Conservation (phyloP, 2,329 filamentous ascomycete species). For the Thelonectria olida region DNA sequence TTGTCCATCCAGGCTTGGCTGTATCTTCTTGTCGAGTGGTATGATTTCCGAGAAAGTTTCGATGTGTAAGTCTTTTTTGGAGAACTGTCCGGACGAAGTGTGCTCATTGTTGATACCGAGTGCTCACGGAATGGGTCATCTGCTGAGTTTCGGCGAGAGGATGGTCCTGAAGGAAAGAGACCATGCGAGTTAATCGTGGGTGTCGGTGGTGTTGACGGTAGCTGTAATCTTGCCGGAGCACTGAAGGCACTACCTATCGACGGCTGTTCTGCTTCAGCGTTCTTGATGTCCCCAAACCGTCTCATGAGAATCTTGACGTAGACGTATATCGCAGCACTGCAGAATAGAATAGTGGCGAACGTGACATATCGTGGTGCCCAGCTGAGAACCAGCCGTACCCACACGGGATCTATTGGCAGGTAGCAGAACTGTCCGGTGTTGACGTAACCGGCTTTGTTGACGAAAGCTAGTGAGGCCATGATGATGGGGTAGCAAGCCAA, state of each 20-base stretch:
- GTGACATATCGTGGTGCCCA: conserved; percentile 82
- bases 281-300: conserved; percentile 44
- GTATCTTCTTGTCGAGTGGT: conserved; percentile 16
- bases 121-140: conserved; percentile 24
- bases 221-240: conserved; percentile 10
- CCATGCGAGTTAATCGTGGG: conserved; percentile 46
- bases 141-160: conserved; percentile 23
- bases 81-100: conserved; percentile 22
- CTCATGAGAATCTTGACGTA: conserved; percentile 64
- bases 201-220: conserved; percentile 35
- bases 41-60: conserved; percentile 22
- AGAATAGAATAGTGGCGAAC: conserved; percentile 68
- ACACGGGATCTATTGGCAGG: conserved; percentile 71
- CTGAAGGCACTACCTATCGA: conserved; percentile 21
- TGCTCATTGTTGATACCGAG: conserved; percentile 30
- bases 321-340: conserved; percentile 76
- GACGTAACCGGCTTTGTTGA: conserved; percentile 65
- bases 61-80: conserved; percentile 25
- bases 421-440: conserved; percentile 76
- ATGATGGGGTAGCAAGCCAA: conserved; percentile 68
- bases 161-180: conserved; percentile 42
- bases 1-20: neutral
- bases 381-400: conserved; percentile 73
- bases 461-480: conserved; percentile 71
- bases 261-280: conserved; percentile 20